Evolutionary conservation across 1,284 basidiomycete species (phyloP).

Genomic region (Afroboletus lepidellus): DNA sequence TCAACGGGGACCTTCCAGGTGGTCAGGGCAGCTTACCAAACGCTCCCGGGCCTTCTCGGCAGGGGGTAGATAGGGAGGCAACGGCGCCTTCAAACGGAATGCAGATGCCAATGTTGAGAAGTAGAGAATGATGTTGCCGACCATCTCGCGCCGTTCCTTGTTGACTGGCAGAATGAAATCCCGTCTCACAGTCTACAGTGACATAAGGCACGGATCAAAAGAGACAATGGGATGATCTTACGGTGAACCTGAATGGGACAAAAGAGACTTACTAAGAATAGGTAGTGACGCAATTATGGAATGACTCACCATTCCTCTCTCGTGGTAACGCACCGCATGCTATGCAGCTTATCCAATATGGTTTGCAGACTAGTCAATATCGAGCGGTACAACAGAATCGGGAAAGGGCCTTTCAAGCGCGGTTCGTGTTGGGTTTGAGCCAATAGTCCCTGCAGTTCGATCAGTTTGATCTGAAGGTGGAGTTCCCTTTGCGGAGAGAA

Average conservation of each 20-base stretch:
- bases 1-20: not conserved
- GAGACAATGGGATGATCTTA: conserved; percentile 28
- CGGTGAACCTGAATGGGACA: conserved; percentile 56
- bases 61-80: conserved; percentile 94
- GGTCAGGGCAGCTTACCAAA: conserved; percentile 49
- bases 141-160: conserved; percentile 85
- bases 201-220: conserved; percentile 1
- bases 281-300: conserved; percentile 1
- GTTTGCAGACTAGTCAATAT: conserved; percentile 86
- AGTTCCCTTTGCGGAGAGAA: conserved; percentile 67
- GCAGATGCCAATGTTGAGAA: conserved; percentile 87
- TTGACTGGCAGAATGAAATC: conserved; percentile 92
- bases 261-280: conserved; percentile 6
- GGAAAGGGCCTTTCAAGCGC: conserved; percentile 91
- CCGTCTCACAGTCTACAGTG: conserved; percentile 61
- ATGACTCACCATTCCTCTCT: conserved; percentile 82
- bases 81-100: conserved; percentile 85
- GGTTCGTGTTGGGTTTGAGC: conserved; percentile 91
- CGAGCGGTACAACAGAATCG: conserved; percentile 75
- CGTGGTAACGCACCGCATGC: conserved; percentile 93
- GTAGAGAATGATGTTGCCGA: conserved; percentile 90
- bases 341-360: conserved; percentile 87
- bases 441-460: conserved; percentile 79
- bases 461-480: conserved; percentile 87
- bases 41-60: conserved; percentile 80